These are phyloP conservation scores for Vigna nakashimae DNA, from an alignment of 306 rosid species.

Conservation along the genomic window DNA sequence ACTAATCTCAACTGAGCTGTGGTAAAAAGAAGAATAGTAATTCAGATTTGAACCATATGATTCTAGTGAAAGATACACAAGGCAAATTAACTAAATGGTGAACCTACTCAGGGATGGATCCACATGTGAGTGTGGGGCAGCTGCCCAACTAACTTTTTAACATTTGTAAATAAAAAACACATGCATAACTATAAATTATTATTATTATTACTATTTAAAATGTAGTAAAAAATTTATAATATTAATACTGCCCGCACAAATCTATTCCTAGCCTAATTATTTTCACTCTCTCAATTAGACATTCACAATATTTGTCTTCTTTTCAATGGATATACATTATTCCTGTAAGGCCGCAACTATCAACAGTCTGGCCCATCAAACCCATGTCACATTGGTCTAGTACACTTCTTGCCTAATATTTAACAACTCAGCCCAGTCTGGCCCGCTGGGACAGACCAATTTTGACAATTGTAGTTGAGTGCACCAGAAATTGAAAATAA, in stretches of 20 bases:
- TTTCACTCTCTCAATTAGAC: background rate
- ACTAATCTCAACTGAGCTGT: conserved; percentile 97
- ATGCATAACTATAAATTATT: background rate
- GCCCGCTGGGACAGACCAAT: too few species aligned
- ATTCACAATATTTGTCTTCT: background rate
- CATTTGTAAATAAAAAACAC: background rate
- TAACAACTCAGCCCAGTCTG: too few species aligned
- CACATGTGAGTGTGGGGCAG: background rate
- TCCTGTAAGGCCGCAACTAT: background rate
- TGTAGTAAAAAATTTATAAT: background rate
- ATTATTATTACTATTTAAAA: background rate
- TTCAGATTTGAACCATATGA: conserved; percentile 6
- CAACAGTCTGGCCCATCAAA: background rate
- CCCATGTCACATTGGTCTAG: too few species aligned
- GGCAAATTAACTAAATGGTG: conserved; percentile 14
- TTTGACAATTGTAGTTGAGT: background rate
- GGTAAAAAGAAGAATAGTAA: conserved; percentile 46
- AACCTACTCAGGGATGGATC: conserved; percentile 9
- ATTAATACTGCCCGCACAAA: background rate
- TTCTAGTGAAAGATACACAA: background rate
- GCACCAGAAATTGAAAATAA: conserved; percentile 3
- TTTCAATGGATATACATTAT: background rate
- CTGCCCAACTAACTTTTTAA: background rate
- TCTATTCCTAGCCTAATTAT: background rate
- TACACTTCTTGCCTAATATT: too few species aligned